Base-by-base conservation (phyloP, 1,139 yeast species). In the Candida sanyaensis region DNA sequence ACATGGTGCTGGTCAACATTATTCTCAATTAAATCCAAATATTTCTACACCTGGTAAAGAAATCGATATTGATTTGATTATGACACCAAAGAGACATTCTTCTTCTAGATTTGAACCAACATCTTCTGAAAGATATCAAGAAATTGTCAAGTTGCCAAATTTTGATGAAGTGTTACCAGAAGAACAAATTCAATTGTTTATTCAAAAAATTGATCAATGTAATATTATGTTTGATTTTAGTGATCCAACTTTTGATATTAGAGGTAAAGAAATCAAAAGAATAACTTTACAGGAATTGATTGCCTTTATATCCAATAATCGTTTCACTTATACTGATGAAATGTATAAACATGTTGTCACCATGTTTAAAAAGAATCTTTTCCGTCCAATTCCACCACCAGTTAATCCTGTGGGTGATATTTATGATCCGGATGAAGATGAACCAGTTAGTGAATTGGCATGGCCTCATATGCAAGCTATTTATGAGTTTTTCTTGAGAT, bases 381-480 rank as follows among this genome's bases (percentile, higher is more conserved):
- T 93, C 67, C 82, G 99, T 62, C 97, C 98, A 30, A 90, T 93
- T 41, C 98, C 99, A 3, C 99, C 99, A 0, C 98, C 98, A 1
- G 96, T 92, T 39, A 93, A 95, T 65, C 98, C 98, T 4, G 81
- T 92, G 37, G 99, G 99, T 34, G 99, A 95, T 53, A 80, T 93
- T 28, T 95, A 81, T 66, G 99, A 95, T 61, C 99, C 99, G 0
- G 99, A 93, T 71, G 99, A 93, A 70, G 99, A 93, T 69, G 99
- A 93, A 68, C 98, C 98, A 1, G 96, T 93, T 38, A 84, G 84
- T 61, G 99, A 95, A 64, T 83, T 93, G 52, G 93, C 98, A 5
- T 93, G 99, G 99, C 97, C 99, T 4, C 99, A 93, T 66, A 93
- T 95, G 97, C 96, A 90, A 68, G 82, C 92, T 39, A 96, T 92